Conservation (phyloP, 768 basidiomycete genomes). For the Calocera cornea region DNA sequence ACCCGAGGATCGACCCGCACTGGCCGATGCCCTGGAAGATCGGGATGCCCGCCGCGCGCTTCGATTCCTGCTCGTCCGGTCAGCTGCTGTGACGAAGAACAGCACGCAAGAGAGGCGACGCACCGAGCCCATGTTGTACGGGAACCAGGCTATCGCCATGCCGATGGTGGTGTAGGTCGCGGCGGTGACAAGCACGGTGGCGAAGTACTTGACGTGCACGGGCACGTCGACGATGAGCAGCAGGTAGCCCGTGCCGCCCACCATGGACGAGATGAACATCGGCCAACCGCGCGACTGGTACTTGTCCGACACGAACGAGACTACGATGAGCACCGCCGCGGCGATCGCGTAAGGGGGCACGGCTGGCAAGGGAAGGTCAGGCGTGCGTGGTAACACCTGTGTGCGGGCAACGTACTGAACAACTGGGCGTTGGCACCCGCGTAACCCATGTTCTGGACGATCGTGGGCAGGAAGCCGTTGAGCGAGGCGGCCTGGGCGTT, state of each 20-base stretch:
- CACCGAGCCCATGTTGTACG: background rate
- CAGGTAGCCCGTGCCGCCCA: background rate
- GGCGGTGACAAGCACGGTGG: slow-evolving; percentile 7
- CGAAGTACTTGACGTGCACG: slow-evolving; percentile 12
- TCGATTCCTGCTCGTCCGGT: background rate
- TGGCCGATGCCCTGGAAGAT: slow-evolving; percentile 4
- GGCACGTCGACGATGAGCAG: background rate
- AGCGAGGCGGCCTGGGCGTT: background rate
- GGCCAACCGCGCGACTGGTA: background rate
- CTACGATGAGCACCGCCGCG: slow-evolving; percentile 1
- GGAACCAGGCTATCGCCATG: slow-evolving; percentile 6
- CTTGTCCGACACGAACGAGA: background rate
- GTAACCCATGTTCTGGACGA: slow-evolving; percentile 6
- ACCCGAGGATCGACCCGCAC: slow-evolving; percentile 6
- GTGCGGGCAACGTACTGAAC: background rate
- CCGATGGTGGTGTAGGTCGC: slow-evolving; percentile 8
- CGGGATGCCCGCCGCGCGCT: slow-evolving; percentile 1
- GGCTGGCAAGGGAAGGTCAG: background rate
- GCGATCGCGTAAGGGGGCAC: background rate
- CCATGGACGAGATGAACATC: background rate
- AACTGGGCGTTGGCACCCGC: slow-evolving; percentile 6
- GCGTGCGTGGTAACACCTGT: background rate
- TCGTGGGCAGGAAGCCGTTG: slow-evolving; percentile 4
- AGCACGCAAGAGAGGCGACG: background rate
- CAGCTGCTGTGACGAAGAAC: background rate